Conservation (phyloP, 1,139 yeast genomes). For the Hyphopichia burtonii region DNA sequence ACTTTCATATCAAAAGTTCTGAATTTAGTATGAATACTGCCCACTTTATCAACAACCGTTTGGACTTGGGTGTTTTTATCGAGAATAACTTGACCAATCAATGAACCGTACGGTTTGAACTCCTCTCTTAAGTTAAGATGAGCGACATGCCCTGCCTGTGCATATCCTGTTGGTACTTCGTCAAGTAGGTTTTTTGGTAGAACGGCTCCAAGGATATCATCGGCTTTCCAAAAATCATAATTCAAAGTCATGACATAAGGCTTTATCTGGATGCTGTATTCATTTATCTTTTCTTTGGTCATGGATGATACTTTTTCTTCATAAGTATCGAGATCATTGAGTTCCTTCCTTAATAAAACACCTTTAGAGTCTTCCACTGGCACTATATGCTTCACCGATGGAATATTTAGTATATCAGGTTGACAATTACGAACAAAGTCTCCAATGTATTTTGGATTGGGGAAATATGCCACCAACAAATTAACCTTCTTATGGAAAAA, state of each 20-base stretch:
- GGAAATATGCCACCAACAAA: conserved; percentile 65
- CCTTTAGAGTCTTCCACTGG: conserved; percentile 53
- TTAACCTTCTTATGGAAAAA: conserved; percentile 58
- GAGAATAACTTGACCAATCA: conserved; percentile 87
- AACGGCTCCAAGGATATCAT: conserved; percentile 75
- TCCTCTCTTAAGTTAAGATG: conserved; percentile 85
- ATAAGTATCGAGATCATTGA: conserved; percentile 40
- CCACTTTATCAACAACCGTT: conserved; percentile 94
- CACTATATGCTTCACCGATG: conserved; percentile 66
- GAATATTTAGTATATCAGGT: conserved; percentile 58
- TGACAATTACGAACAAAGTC: conserved; percentile 52
- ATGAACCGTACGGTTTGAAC: conserved; percentile 73
- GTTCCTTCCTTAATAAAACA: conserved; percentile 58
- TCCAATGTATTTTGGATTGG: conserved; percentile 63
- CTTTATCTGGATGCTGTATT: conserved; percentile 44
- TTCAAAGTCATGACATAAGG: conserved; percentile 59
- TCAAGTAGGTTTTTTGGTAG: conserved; percentile 69
- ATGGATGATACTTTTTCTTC: conserved; percentile 35
- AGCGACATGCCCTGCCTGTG: conserved; percentile 95
- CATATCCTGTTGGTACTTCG: conserved; percentile 87
- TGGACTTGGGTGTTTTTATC: conserved; percentile 79
- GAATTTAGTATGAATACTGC: conserved; percentile 81
- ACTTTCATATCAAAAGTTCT: conserved; percentile 94
- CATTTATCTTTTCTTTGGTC: conserved; percentile 46
- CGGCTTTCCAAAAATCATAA: conserved; percentile 85